These are phyloP conservation scores for Melocanna baccifera DNA, from an alignment of 176 grass and related monocot species.

Conservation along the genomic window DNA sequence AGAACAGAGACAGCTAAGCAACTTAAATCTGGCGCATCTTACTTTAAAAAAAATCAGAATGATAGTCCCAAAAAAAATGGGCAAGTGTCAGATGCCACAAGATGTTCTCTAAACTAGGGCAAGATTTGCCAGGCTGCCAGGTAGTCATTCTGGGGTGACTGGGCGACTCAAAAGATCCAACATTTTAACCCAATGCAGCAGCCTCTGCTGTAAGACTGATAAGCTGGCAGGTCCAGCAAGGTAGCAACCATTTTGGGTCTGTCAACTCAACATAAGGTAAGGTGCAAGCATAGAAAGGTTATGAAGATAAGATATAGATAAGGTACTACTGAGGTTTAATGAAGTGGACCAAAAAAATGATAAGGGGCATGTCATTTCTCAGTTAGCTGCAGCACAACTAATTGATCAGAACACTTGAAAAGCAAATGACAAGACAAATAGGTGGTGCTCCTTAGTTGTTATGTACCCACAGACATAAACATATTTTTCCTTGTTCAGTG, in stretches of 20 bases:
- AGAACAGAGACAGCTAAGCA: not conserved
- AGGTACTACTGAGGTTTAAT: not conserved
- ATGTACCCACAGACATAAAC: not conserved
- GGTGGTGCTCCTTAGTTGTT: not conserved
- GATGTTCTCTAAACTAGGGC: not conserved
- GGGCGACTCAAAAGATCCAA: not conserved
- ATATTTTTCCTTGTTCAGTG: not conserved
- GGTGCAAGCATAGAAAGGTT: not conserved
- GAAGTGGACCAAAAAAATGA: not conserved
- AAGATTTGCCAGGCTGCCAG: not conserved
- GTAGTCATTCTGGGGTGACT: not conserved
- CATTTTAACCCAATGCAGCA: not conserved
- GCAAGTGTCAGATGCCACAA: not conserved
- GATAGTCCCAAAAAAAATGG: not conserved
- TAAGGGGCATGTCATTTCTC: not conserved
- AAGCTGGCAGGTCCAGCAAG: not conserved
- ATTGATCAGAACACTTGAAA: not conserved
- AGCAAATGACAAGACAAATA: not conserved
- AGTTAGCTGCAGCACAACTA: not conserved
- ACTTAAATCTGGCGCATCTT: not conserved
- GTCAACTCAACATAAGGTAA: not conserved
- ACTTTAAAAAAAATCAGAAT: not conserved
- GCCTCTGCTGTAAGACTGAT: not conserved
- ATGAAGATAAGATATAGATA: not conserved
- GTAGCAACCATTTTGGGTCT: not conserved